phyloP scores from a whole-genome alignment of 345 rosid genomes.

The Sisymbrium altissimum region DNA sequence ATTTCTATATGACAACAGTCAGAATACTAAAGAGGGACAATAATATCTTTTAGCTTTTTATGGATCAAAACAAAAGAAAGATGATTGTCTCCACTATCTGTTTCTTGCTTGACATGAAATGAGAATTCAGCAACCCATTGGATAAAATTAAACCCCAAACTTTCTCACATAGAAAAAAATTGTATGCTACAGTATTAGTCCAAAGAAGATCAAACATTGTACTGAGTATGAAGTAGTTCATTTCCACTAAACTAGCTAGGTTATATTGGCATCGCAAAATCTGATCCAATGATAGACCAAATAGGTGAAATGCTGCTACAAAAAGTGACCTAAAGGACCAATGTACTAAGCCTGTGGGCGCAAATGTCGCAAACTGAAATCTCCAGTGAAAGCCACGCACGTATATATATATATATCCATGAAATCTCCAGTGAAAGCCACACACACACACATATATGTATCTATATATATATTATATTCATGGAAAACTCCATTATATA shows the following conservation, averaged over 20 bases:
- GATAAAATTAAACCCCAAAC: background rate
- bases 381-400: background rate
- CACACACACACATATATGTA: no score
- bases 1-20: no score
- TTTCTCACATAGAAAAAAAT: background rate
- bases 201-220: background rate
- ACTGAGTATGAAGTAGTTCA: background rate
- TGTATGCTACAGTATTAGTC: background rate
- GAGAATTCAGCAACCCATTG: background rate
- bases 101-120: background rate
- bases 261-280: background rate
- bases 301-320: background rate
- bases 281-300: background rate
- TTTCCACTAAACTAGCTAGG: background rate
- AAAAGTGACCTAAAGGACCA: background rate
- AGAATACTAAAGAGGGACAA: no score
- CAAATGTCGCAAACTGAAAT: background rate
- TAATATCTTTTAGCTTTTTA: background rate
- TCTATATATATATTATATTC: background rate
- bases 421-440: background rate
- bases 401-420: background rate
- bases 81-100: background rate
- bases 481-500: background rate
- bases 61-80: background rate
- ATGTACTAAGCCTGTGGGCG: background rate